Evolutionary conservation across 257 asterid species (phyloP).

Genomic region (Mitragyna speciosa): DNA sequence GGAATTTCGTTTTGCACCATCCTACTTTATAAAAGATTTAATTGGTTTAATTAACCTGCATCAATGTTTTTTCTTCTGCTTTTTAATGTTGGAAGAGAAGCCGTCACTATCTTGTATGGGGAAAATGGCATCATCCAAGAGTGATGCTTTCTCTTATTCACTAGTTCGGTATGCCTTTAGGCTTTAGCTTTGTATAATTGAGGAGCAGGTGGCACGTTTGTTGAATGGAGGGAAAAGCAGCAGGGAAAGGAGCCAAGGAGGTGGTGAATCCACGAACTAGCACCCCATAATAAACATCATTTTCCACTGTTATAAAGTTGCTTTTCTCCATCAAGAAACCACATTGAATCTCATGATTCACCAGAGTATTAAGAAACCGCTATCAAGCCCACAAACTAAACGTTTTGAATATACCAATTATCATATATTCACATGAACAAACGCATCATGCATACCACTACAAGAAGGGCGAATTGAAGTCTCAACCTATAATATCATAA

Average conservation of each 20-base stretch:
- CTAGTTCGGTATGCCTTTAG: not conserved
- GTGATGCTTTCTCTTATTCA: not conserved
- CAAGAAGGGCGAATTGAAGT: no score
- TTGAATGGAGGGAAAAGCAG: not conserved
- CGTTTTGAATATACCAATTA: not conserved
- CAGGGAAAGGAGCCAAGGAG: not conserved
- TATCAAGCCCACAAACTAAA: not conserved
- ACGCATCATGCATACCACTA: no score
- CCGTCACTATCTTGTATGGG: slow-evolving; percentile 5
- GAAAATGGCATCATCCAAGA: not conserved
- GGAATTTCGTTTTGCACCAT: not conserved
- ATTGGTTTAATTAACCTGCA: not conserved
- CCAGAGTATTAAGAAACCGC: not conserved
- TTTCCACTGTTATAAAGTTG: not conserved
- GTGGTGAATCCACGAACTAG: not conserved
- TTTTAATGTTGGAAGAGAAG: not conserved
- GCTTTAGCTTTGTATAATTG: not conserved
- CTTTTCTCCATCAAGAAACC: not conserved
- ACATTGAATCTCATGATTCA: not conserved
- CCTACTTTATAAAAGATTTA: not conserved
- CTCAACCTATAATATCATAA: no score
- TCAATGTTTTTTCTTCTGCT: not conserved
- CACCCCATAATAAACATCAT: not conserved
- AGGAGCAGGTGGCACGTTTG: not conserved
- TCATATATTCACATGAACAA: no score